Conservation (phyloP, 768 basidiomycete species). For the Lentinula raphanica region DNA sequence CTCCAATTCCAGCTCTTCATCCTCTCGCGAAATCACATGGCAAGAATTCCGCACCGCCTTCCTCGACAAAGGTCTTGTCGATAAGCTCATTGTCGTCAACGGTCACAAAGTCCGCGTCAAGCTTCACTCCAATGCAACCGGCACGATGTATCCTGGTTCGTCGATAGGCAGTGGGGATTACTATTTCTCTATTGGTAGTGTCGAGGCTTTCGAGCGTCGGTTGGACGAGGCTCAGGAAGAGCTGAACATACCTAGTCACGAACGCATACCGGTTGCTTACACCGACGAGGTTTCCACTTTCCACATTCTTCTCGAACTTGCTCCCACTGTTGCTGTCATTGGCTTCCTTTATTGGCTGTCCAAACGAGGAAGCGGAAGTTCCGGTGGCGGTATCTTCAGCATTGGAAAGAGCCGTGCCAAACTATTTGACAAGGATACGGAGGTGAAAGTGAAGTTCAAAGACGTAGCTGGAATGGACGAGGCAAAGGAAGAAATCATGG, state of each 20-base stretch:
- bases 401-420: constrained; percentile 95
- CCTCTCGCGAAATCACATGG: constrained; percentile 94
- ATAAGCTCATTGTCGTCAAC: constrained; percentile 89
- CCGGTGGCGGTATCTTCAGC: constrained; percentile 89
- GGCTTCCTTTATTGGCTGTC: constrained; percentile 90
- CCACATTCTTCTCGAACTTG: constrained; percentile 81
- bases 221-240: constrained; percentile 91
- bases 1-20: constrained; percentile 46
- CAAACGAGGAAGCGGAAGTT: constrained; percentile 58
- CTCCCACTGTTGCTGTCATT: constrained; percentile 88
- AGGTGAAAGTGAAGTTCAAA: constrained; percentile 88
- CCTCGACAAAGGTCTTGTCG: constrained; percentile 93
- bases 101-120: constrained; percentile 86
- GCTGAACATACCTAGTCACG: constrained; percentile 84
- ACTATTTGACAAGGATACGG: constrained; percentile 95
- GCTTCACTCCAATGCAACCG: constrained; percentile 85
- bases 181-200: constrained; percentile 95
- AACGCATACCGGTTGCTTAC: constrained; percentile 96
- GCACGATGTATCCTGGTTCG: constrained; percentile 65
- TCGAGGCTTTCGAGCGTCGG: constrained; percentile 94
- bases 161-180: constrained; percentile 57
- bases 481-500: constrained; percentile 99
- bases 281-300: constrained; percentile 88
- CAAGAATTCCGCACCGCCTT: constrained; percentile 98
- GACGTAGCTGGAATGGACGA: constrained; percentile 99